Percentiles rank a stretch among this genome's conserved stretches.
These are phyloP conservation scores for Plasmodiophora brassicae DNA, from an alignment of 208 protist species.

Conservation along the genomic window DNA sequence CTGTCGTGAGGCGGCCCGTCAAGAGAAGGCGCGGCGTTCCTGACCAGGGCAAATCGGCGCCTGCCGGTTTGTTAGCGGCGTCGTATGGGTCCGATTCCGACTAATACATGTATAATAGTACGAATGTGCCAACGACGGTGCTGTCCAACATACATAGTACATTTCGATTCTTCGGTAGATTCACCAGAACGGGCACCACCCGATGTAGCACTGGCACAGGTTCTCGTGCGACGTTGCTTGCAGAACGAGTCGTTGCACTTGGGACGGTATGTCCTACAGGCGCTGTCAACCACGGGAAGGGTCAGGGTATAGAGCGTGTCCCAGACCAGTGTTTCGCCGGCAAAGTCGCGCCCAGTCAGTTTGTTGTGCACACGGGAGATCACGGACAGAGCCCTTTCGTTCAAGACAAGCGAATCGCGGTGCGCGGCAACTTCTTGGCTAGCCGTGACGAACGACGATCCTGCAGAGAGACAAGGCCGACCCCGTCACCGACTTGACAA, in stretches of 20 bases:
- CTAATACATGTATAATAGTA: no score
- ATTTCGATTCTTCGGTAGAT: no score
- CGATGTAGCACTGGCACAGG: constrained; percentile 94
- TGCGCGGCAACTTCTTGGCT: neutral
- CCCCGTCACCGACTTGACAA: no score
- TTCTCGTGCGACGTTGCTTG: constrained; percentile 96
- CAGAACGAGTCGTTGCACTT: constrained; percentile 54
- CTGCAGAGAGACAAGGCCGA: no score
- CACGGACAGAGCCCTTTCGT: constrained; percentile 83
- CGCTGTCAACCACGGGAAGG: neutral
- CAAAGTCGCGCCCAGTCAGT: constrained; percentile 94
- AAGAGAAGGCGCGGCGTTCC: no score
- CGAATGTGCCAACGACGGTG: no score
- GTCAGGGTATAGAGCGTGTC: neutral
- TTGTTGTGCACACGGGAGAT: constrained; percentile 93
- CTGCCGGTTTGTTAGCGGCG: no score
- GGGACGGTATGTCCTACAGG: neutral
- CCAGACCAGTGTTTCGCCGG: constrained; percentile 50
- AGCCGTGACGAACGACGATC: neutral
- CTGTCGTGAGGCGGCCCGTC: no score
- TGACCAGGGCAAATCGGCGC: no score
- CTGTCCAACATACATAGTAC: no score
- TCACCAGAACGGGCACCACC: constrained; percentile 98
- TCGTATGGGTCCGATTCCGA: no score
- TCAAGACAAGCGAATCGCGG: constrained; percentile 64